Conservation (phyloP, 768 basidiomycete species). For the Naganishia vaughanmartiniae region DNA sequence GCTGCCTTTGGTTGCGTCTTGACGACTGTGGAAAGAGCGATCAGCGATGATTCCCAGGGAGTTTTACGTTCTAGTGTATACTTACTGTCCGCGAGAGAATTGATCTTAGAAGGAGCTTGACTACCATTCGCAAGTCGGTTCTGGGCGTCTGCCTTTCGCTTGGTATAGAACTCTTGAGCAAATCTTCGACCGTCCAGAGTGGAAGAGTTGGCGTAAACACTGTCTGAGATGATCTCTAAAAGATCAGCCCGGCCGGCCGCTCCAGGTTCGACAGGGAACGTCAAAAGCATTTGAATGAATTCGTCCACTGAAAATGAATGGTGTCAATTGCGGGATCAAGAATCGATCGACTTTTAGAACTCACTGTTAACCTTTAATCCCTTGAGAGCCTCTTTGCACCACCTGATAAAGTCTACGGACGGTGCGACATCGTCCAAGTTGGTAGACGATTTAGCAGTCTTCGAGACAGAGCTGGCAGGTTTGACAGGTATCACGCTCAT, state of each 20-base stretch:
- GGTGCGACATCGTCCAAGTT: constrained; percentile 66
- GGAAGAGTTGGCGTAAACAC: constrained; percentile 89
- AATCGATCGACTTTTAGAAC: not conserved
- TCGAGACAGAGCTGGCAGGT: constrained; percentile 41
- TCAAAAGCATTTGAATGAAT: constrained; percentile 89
- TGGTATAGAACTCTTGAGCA: constrained; percentile 83
- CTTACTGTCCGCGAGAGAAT: constrained; percentile 40
- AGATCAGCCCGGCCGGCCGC: constrained; percentile 57
- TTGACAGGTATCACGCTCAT: constrained; percentile 52
- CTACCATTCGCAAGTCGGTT: constrained; percentile 29
- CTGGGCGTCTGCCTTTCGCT: constrained; percentile 75
- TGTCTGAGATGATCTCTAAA: constrained; percentile 88
- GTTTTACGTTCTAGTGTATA: not conserved
- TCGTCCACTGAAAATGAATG: constrained; percentile 70
- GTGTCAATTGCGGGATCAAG: constrained; percentile 24
- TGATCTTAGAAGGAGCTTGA: constrained; percentile 19
- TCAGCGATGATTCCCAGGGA: not conserved
- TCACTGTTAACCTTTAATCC: constrained; percentile 54
- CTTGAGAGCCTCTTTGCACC: constrained; percentile 81
- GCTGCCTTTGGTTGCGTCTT: constrained; percentile 77
- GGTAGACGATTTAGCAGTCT: constrained; percentile 52
- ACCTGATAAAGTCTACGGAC: constrained; percentile 85
- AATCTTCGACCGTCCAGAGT: constrained; percentile 94
- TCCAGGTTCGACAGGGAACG: constrained; percentile 78
- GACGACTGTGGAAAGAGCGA: constrained; percentile 59